Evolutionary conservation across 768 basidiomycete species (phyloP).

Genomic region (Kondoa malvinella): DNA sequence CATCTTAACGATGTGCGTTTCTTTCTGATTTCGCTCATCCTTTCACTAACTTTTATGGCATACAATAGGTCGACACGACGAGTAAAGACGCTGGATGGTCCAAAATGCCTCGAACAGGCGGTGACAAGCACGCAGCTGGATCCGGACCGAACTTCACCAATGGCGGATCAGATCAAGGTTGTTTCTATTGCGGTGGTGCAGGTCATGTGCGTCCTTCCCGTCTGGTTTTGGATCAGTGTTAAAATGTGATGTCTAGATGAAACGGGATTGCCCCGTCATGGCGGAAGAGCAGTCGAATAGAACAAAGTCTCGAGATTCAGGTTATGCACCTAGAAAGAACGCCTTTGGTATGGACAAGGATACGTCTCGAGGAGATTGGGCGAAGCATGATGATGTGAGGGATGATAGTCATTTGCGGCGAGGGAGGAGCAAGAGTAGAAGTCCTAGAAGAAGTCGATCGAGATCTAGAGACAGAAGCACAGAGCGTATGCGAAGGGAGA

Average conservation of each 20-base stretch:
- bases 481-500: neutral
- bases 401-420: conserved; percentile 20
- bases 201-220: conserved; percentile 39
- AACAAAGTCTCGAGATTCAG: neutral
- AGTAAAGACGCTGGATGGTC: conserved; percentile 22
- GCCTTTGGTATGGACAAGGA: neutral
- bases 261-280: conserved; percentile 22
- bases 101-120: conserved; percentile 41
- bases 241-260: conserved; percentile 5
- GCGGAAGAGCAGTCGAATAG: conserved; percentile 14
- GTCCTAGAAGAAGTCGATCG: neutral
- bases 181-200: conserved; percentile 84
- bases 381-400: neutral
- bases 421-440: conserved; percentile 34
- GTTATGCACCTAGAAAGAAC: neutral
- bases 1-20: conserved; percentile 48
- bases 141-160: conserved; percentile 23
- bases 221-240: neutral
- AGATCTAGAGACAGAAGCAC: neutral
- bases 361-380: neutral
- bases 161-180: conserved; percentile 40
- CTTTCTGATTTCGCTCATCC: neutral
- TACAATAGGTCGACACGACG: conserved; percentile 19
- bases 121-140: conserved; percentile 33
- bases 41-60: neutral